Conservation (phyloP, 148 eudicot genomes). For the Diospyros lotus region DNA sequence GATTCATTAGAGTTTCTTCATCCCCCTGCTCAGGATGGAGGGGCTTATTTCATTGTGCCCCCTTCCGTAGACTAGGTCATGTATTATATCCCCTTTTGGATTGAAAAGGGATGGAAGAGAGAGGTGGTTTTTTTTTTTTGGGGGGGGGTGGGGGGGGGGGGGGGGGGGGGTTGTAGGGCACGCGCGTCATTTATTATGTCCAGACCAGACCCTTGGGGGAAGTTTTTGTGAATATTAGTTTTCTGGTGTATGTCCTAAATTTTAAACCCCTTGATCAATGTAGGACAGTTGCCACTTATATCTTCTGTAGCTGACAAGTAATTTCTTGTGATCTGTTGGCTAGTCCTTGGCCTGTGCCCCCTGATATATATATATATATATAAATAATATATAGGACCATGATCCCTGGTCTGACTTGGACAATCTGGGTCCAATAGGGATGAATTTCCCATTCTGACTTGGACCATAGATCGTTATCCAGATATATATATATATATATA, state of each 20-base stretch:
- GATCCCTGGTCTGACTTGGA: no score
- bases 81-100: slow-evolving; percentile 34
- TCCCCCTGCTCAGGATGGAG: slow-evolving; percentile 22
- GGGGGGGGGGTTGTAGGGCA: slow-evolving; percentile 32
- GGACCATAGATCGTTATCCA: no score
- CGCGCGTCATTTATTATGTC: slow-evolving; percentile 23
- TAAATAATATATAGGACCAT: no score
- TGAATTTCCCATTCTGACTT: no score
- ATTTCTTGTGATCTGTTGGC: not conserved
- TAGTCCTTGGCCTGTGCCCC: no score
- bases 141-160: no score
- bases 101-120: not conserved
- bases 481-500: no score
- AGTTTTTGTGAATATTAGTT: slow-evolving; percentile 66
- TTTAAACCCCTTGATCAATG: slow-evolving; percentile 9
- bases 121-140: no score
- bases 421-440: no score
- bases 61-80: slow-evolving; percentile 33
- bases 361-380: no score
- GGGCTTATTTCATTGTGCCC: slow-evolving; percentile 48
- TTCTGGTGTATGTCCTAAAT: slow-evolving; percentile 34
- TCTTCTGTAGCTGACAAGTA: not conserved
- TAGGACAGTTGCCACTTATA: slow-evolving; percentile 20
- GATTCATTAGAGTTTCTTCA: not conserved
- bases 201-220: slow-evolving; percentile 48